phyloP scores from a whole-genome alignment of 1,284 basidiomycete species.

The Heterobasidion parviporum region DNA sequence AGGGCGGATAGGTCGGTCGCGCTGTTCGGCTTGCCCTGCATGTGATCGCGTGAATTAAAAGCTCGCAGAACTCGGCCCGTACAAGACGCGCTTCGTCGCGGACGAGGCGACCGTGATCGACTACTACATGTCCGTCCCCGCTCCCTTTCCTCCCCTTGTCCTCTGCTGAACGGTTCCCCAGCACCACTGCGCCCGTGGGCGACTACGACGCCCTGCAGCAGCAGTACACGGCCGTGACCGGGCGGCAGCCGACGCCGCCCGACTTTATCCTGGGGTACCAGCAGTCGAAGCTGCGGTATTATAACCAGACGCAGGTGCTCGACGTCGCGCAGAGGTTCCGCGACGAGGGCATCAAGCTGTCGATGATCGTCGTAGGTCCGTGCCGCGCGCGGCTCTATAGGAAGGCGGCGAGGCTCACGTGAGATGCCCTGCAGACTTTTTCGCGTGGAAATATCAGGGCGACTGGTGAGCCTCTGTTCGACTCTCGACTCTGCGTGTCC shows the following conservation, averaged over 20 bases:
- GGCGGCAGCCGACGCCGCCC: slow-evolving; percentile 31
- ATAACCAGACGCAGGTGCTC: slow-evolving; percentile 28
- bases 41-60: neutral
- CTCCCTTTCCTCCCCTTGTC: neutral
- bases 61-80: slow-evolving; percentile 25
- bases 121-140: slow-evolving; percentile 28
- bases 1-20: slow-evolving; percentile 25
- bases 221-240: slow-evolving; percentile 32
- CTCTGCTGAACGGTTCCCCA: slow-evolving; percentile 7
- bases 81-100: slow-evolving; percentile 28
- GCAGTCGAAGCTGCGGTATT: slow-evolving; percentile 35
- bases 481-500: neutral
- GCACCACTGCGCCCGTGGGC: slow-evolving; percentile 28
- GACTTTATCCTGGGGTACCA: slow-evolving; percentile 31
- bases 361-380: slow-evolving; percentile 30
- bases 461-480: slow-evolving; percentile 23
- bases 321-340: slow-evolving; percentile 31
- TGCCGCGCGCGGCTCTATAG: neutral
- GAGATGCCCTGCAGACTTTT: slow-evolving; percentile 23
- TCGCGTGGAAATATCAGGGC: slow-evolving; percentile 33
- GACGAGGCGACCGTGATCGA: slow-evolving; percentile 30
- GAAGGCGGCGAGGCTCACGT: neutral
- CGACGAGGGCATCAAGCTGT: slow-evolving; percentile 30
- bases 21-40: neutral
- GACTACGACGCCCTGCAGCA: slow-evolving; percentile 31